These are phyloP conservation scores for Prunus yedoensis DNA, from an alignment of 331 rosid species.

Conservation along the genomic window DNA sequence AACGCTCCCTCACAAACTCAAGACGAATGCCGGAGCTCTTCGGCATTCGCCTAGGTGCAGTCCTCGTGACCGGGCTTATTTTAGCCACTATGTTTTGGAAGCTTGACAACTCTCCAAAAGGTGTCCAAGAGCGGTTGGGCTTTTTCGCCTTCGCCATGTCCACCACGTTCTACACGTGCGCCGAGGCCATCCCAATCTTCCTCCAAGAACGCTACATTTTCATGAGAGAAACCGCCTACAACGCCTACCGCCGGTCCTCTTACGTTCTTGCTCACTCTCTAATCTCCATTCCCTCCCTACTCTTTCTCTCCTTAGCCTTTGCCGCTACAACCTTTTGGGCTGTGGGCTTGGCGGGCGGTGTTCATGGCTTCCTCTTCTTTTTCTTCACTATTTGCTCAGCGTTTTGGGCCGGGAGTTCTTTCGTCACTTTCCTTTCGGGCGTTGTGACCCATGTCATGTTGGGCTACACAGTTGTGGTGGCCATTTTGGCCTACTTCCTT, in stretches of 20 bases:
- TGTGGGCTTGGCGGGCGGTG: conserved; percentile 49
- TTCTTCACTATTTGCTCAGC: conserved; percentile 34
- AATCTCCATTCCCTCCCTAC: conserved; percentile 47
- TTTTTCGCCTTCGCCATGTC: conserved; percentile 95
- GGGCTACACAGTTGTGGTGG: conserved; percentile 62
- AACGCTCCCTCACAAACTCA: conserved; percentile 67
- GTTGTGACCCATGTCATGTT: conserved; percentile 58
- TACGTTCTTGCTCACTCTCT: conserved; percentile 54
- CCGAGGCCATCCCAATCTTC: conserved; percentile 78
- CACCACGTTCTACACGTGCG: conserved; percentile 88
- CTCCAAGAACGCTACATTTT: conserved; percentile 93
- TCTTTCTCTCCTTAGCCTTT: conserved; percentile 45
- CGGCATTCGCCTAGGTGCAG: conserved; percentile 77
- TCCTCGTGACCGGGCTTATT: conserved; percentile 65
- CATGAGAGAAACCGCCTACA: conserved; percentile 92
- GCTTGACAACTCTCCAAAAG: conserved; percentile 75
- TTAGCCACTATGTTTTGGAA: conserved; percentile 73
- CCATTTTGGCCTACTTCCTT: conserved; percentile 56
- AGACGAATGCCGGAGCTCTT: conserved; percentile 75
- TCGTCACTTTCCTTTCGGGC: conserved; percentile 61
- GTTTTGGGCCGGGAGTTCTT: conserved; percentile 66
- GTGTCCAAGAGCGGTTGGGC: conserved; percentile 74
- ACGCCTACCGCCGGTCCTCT: conserved; percentile 81
- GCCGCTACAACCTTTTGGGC: conserved; percentile 56
- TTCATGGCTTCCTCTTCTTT: conserved; percentile 44